Percentiles rank a stretch among this genome's conserved stretches.
These are phyloP conservation scores for Pyrenophora tritici-repentis DNA, from an alignment of 2,329 filamentous ascomycete genomes.

Conservation along the genomic window DNA sequence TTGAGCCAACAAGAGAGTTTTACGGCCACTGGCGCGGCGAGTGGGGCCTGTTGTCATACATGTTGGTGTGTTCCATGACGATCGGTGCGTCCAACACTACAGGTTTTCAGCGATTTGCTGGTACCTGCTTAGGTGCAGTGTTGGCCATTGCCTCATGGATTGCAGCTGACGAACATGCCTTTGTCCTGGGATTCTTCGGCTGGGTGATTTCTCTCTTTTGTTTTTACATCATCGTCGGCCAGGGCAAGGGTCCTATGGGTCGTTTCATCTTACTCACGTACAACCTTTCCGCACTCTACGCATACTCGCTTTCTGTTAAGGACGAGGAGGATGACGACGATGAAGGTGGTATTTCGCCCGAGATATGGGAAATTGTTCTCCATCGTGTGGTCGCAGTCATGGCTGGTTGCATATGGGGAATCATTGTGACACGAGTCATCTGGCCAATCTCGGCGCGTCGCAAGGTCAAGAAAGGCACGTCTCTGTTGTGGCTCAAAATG, in stretches of 20 bases:
- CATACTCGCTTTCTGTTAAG: slow-evolving; percentile 82
- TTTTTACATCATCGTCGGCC: slow-evolving; percentile 86
- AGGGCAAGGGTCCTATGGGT: slow-evolving; percentile 84
- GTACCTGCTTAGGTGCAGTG: slow-evolving; percentile 79
- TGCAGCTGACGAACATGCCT: slow-evolving; percentile 72
- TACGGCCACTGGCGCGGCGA: slow-evolving; percentile 92
- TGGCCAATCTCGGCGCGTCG: slow-evolving; percentile 91
- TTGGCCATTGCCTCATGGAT: slow-evolving; percentile 81
- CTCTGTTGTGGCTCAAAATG: slow-evolving; percentile 92
- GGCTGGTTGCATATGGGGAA: slow-evolving; percentile 86
- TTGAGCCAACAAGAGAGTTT: slow-evolving; percentile 74
- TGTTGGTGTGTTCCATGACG: slow-evolving; percentile 98
- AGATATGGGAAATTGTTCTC: slow-evolving; percentile 84
- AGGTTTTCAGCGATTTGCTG: slow-evolving; percentile 81
- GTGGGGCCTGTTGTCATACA: slow-evolving; percentile 95
- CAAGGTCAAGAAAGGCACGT: slow-evolving; percentile 87
- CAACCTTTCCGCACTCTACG: slow-evolving; percentile 92
- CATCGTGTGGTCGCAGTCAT: slow-evolving; percentile 88
- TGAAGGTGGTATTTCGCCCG: slow-evolving; percentile 80
- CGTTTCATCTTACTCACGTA: slow-evolving; percentile 95
- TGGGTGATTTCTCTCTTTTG: slow-evolving; percentile 80
- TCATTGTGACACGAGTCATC: slow-evolving; percentile 84
- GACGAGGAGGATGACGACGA: slow-evolving; percentile 81
- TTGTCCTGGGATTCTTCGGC: slow-evolving; percentile 77
- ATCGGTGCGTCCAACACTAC: slow-evolving; percentile 96